Base-by-base conservation (phyloP, 1,284 basidiomycete genomes). In the Rhodotorula sp. region DNA sequence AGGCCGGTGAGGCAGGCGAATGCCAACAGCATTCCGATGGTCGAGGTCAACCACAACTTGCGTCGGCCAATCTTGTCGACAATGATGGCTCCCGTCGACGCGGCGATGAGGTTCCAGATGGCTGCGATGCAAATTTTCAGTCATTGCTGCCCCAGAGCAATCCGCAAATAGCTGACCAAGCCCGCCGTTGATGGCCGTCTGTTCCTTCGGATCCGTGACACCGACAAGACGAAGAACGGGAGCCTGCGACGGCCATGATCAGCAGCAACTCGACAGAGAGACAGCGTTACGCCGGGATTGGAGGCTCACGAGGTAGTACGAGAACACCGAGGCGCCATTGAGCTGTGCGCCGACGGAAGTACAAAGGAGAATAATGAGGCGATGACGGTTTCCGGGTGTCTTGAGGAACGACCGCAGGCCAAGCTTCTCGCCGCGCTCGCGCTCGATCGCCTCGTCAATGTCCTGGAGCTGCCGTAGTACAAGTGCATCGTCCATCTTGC, bases 1-100 rank as follows among this genome's bases (percentile, higher is more conserved):
- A 82, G 80, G 46, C 84, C 82, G 75, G 85, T 86, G 75, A 84
- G 83, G 44, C 83, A 78, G 9, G 84, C 83, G 73, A 85, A 86
- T 49, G 85, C 84, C 73, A 85, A 82, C 78, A 85, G 85, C 7
- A 85, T 84, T 42, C 81, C 73, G 16, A 58, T 56, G 1, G 70
- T 68, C 21, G 73, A 74, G 17, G 61, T 72, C 45, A 79, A 74
- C 66, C 68, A 75, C 27, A 79, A 72, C 50, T 64, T 52, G 17
- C 79, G 66, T n/a, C 77, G 71, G 21, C 78, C 78, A 21, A 73
- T 49, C 7, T 74, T 64, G 59, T 79, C 76, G 16, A 66, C 64
- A 25, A 71, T 67, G 7, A 42, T n/a, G 25, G 58, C 58, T 13
- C 58, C 58, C 7, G 25, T 19, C 10, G 19, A 34, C 7, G 58